Evolutionary conservation across 306 rosid species (phyloP).

Genomic region (Nissolia schottii): DNA sequence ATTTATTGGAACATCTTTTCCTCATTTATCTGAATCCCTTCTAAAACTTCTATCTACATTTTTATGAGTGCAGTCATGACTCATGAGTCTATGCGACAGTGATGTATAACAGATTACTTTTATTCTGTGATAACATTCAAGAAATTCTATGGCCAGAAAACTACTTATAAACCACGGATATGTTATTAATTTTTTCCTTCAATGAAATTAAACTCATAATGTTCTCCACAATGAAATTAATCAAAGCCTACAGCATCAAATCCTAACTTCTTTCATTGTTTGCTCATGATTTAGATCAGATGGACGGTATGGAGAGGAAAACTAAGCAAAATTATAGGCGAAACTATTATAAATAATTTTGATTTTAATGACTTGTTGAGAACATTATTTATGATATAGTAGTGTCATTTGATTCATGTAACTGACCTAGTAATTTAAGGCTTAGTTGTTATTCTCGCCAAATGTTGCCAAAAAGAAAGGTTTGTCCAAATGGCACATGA

Average conservation of each 20-base stretch:
- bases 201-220: neutral
- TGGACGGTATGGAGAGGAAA: neutral
- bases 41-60: neutral
- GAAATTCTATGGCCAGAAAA: slow-evolving; percentile 15
- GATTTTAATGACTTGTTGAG: too few species aligned
- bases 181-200: neutral
- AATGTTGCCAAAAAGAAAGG: slow-evolving; percentile 7
- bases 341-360: too few species aligned
- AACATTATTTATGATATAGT: too few species aligned
- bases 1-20: slow-evolving; percentile 16
- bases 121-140: neutral
- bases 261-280: neutral
- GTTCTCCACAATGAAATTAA: neutral
- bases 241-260: neutral
- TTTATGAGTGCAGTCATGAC: neutral
- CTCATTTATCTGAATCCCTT: slow-evolving; percentile 24
- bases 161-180: slow-evolving; percentile 13
- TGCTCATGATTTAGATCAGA: too few species aligned
- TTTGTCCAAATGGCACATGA: neutral
- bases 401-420: too few species aligned
- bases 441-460: too few species aligned
- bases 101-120: neutral
- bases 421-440: too few species aligned
- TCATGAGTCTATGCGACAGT: neutral
- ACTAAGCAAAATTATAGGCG: neutral